Base-by-base conservation (phyloP, 225 moss, liverwort and hornwort genomes). In the Rhytidiadelphus loreus region DNA sequence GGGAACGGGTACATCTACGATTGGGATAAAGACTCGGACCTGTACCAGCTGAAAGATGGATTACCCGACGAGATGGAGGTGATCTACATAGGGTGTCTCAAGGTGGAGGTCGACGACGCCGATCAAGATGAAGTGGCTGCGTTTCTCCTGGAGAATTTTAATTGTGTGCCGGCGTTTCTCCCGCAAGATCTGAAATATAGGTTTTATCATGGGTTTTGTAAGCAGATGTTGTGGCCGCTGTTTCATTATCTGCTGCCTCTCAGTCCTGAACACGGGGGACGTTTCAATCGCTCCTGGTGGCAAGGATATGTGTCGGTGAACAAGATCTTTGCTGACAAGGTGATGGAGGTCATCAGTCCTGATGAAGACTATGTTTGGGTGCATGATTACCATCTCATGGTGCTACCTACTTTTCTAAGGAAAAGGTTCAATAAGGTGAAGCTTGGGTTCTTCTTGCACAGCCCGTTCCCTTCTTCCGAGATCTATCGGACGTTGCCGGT, bases 291-390 rank as follows among this genome's bases (percentile, higher is more conserved):
- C 86, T 91, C 95, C 43, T 95, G 94, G 88, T 99, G 99, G 99
- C 97, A 97, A 92, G 97, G 96, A 12, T 99, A 99, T 74, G 96
- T 99, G 64, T 96, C 97, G 44, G 99, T 94, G 53, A 99, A 99
- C 81, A 99, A 97, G 87, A 93, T 94, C 39, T 99, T 99, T 84
- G 99, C 99, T 28, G 99, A 99, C 86, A 99, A 97, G 91, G 99
- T 99, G 86, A 96, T 96, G 99, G 97, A 99, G 88, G 99, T 99
- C 87, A 97, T 99, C 57, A 99, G 96, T 87, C 99, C 99, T 6
- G 99, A 99, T 33, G 97, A 97, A 85, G 99, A 99, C 93, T 99
- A 94, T 71, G 99, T 99, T 52, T 99, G 99, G 99, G 94, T 99
- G 87, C 97, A 99, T 91, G 99, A 99, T 83, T 99, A 99, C 82